Base-by-base conservation (phyloP, 1,284 basidiomycete species). In the Cutaneotrichosporon sp. region DNA sequence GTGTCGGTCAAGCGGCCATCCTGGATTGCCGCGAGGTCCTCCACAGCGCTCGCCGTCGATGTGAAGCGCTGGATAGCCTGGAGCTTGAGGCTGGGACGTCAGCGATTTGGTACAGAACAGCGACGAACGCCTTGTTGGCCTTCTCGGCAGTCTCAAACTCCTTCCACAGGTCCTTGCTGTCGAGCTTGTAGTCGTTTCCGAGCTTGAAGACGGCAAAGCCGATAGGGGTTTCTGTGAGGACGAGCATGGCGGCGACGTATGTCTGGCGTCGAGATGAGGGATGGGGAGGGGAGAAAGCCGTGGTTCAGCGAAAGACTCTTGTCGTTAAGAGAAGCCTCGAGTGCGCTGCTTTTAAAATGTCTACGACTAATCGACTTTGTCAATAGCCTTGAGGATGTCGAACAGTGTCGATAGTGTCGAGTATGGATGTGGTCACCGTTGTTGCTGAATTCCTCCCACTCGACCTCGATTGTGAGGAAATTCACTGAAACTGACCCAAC, bases 121-220 rank as follows among this genome's bases (percentile, higher is more conserved):
- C 19, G 34, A 81, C 88, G 70, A 73, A 92, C 90, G 94, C 79
- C 79, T 88, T 91, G 77, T 84, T 92, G 52, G 94, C 93, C 70
- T 80, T 82, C 76, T 93, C 89, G 46, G 92, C 88, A 46, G 84
- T 88, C 77, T 93, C 85, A 71, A 98, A 97, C 74, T 93, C 87
- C 77, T 88, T 85, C 82, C 86, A 89, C 52, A 97, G 76, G 76
- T 97, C 84, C 57, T 86, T 85, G 62, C 84, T 86, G 67, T 87
- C 83, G 49, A 94, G 80, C 79, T 93, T 96, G 61, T 87, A 87
- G 55, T 89, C 81, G 77, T 94, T 89, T 54, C 87, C 86, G 61
- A 97, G 82, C 77, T 96, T 96, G 84, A 98, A 97, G 53, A 98
- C 87, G 80, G 90, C 93, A 80, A 93, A 97, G 76, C 94, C 74